Evolutionary conservation across 371 early-diverging fungal genomes (phyloP).

Genomic region (Rhizopus arrhizus): DNA sequence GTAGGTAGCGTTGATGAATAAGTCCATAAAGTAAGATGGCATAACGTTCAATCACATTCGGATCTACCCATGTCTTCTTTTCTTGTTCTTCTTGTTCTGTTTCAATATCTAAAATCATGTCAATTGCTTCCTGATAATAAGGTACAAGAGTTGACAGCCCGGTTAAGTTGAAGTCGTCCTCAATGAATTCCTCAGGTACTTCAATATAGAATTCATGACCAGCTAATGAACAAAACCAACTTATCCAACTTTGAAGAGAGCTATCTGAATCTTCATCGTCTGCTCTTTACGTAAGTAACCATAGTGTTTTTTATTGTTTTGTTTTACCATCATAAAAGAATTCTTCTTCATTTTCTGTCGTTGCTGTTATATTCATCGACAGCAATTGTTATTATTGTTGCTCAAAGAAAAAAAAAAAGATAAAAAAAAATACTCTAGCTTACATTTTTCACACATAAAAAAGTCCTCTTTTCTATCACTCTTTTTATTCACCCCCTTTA

Average conservation of each 20-base stretch:
- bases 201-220: slow-evolving; percentile 88
- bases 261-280: slow-evolving; percentile 31
- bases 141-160: slow-evolving; percentile 83
- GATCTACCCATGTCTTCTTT: slow-evolving; percentile 32
- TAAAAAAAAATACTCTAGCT: neutral
- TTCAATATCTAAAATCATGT: slow-evolving; percentile 87
- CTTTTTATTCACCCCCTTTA: too few relatives aligned
- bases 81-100: slow-evolving; percentile 43
- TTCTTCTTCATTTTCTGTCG: slow-evolving; percentile 10
- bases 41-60: slow-evolving; percentile 51
- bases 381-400: neutral
- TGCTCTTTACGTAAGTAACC: neutral
- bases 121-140: slow-evolving; percentile 81
- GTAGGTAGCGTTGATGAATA: slow-evolving; percentile 82
- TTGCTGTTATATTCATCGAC: neutral
- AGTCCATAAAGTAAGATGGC: slow-evolving; percentile 76
- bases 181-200: slow-evolving; percentile 86
- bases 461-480: too few relatives aligned
- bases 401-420: slow-evolving; percentile 4
- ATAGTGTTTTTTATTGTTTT: slow-evolving; percentile 1
- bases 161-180: slow-evolving; percentile 95
- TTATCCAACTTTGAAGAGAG: slow-evolving; percentile 72
- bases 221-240: slow-evolving; percentile 85
- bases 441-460: neutral
- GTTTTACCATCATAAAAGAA: slow-evolving; percentile 1